These are phyloP conservation scores for Trichaptum fuscoviolaceum DNA, from an alignment of 768 basidiomycete genomes.

Conservation along the genomic window DNA sequence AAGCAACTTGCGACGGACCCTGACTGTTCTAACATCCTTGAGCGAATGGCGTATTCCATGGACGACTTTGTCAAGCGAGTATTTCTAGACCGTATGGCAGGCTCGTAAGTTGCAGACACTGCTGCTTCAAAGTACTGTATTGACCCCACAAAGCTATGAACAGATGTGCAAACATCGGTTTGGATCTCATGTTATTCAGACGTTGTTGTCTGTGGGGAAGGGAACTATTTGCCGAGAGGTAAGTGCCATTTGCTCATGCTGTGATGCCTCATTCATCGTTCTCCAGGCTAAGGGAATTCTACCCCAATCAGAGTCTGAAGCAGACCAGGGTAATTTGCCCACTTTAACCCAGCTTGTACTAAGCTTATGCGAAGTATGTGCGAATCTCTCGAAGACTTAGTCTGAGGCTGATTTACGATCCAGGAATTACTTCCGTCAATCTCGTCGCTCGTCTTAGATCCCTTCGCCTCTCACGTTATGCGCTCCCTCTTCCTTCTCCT, in stretches of 20 bases:
- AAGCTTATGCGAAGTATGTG: constrained; percentile 57
- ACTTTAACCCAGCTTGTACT: constrained; percentile 58
- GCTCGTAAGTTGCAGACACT: constrained; percentile 61
- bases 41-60: constrained; percentile 89
- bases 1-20: constrained; percentile 88
- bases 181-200: constrained; percentile 94
- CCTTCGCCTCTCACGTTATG: constrained; percentile 88
- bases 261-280: not conserved
- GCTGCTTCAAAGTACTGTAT: constrained; percentile 10
- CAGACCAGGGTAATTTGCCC: constrained; percentile 56
- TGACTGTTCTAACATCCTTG: constrained; percentile 86
- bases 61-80: constrained; percentile 94
- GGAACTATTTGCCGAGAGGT: constrained; percentile 72
- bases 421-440: constrained; percentile 71
- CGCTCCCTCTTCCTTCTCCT: constrained; percentile 75
- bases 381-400: constrained; percentile 26
- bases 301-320: constrained; percentile 40
- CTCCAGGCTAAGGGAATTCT: constrained; percentile 38
- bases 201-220: constrained; percentile 62
- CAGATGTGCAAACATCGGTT: constrained; percentile 74
- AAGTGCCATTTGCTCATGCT: constrained; percentile 11
- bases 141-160: constrained; percentile 44
- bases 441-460: constrained; percentile 66
- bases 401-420: not conserved
- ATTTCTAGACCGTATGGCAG: constrained; percentile 79